Evolutionary conservation across 1,139 yeast species (phyloP), one percentile per base, ranked within the genome.

Genomic region (Nakaseomyces glabratus): DNA sequence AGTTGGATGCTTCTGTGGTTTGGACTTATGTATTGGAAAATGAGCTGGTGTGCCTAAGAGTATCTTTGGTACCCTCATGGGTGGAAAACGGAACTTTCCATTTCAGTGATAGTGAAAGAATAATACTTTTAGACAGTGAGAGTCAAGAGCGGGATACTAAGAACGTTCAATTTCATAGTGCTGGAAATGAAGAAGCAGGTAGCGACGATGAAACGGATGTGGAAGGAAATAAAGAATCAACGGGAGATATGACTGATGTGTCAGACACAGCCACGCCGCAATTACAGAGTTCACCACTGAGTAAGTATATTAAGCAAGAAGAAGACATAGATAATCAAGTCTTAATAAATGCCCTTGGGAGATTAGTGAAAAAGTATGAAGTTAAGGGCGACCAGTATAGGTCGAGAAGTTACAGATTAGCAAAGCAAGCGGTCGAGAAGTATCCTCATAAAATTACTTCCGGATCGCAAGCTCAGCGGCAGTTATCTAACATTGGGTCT

Each of bases 361-460:
- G 57, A 33, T 49, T 73, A 49, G 59, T 61, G n/a, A 47, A 55
- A 8, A 61, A 64, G 31, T 62, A 69, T 37, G 49, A 56, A 25
- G 45, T 56, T 1, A 55, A 57, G 31, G 70, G 71, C 4, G 71
- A 69, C 20, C 46, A 46, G 18, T 71, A 61, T 48, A 57, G 70
- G 24, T 60, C 62, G 2, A 55, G 62, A 31, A 64, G 73, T n/a
- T 76, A 76, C 43, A 54, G 61, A 22, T 55, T 61, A 12, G 81
- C 80, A 0, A 58, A 68, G 24, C 53, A 56, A 3, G 52, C 68
- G 0, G 38, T 55, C 66, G 33, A 60, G 20, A 47, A 52, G 2
- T 45, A 52, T 6, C 47, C 46, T 1, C 45, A 42, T 7, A 52
- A 54, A 3, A 62, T 74, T 4, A 48, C 46, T 2, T 62, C 68